Base-by-base conservation (phyloP, 768 basidiomycete genomes). In the Myochromella boudieri region DNA sequence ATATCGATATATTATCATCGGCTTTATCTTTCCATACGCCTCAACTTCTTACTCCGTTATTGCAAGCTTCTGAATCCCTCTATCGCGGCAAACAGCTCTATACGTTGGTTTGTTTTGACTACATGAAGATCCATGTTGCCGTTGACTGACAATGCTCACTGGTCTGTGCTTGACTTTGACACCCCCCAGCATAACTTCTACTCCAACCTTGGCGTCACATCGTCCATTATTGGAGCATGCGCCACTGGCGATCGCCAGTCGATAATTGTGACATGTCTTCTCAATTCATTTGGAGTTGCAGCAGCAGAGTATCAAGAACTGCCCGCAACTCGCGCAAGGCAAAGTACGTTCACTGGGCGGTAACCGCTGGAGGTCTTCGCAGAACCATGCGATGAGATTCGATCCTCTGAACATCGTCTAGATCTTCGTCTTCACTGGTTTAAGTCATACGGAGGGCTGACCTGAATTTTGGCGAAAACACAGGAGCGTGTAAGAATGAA, bases 221-320 rank as follows among this genome's bases (percentile, higher is more conserved):
- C 21, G 38, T 1, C 68, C 64, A 34, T 71, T 70, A 4, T 44
- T 38, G 17, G 51, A 11, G 41, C 69, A 71, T 5, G 68, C 54
- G 5, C 70, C 70, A 28, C 68, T 69, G 7, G 62, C 60, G 52
- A 62, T 68, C n/a, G 59, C 62, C 22, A 70, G n/a, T n/a, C 43
- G 43, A 39, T 56, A 56, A 22, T 59, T 42, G 37, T 64, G 64
- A 38, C 66, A 66, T 17, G 24, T 12, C 17, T 17, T 10, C 3
- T 10, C 43, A 9, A 20, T 21, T 22, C 3, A 9, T 2, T 36
- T 10, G 3, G 26, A 27, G 26, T 42, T 6, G 4, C 3, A 18
- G 43, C 33, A 36, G 32, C 28, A 36, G 18, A 32, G 10, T 24
- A 42, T 18, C 20, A 31, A 42, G 40, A 42, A 42, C 17, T 26